Percentiles rank a stretch among this genome's conserved stretches.
phyloP scores from a whole-genome alignment of 192 early-diverging fungal genomes.

The Coemansia sp. region DNA sequence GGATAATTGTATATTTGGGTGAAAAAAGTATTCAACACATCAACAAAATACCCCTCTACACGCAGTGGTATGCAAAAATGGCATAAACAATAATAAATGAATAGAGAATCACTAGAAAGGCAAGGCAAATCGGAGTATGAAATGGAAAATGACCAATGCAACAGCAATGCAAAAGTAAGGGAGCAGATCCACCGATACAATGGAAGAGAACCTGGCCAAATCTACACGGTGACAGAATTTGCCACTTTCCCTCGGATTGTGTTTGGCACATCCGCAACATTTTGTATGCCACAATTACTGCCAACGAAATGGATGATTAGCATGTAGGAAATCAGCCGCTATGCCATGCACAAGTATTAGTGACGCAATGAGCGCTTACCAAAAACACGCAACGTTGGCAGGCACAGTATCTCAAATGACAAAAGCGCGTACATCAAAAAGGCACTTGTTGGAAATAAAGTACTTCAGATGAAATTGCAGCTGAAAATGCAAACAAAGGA shows the following conservation, averaged over 20 bases:
- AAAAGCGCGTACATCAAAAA: neutral
- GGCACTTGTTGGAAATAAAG: neutral
- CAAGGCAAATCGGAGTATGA: constrained; percentile 1
- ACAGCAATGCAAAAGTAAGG: neutral
- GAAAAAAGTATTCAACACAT: no score
- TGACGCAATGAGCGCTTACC: neutral
- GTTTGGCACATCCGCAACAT: no score
- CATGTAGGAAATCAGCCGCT: neutral
- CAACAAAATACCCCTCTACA: no score
- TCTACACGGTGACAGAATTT: no score
- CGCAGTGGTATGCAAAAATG: neutral
- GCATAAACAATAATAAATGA: neutral
- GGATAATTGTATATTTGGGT: no score
- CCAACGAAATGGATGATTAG: no score
- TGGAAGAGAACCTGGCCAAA: neutral
- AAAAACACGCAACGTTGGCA: no score
- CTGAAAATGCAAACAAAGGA: neutral
- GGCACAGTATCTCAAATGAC: no score
- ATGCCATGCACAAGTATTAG: neutral
- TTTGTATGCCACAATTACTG: no score
- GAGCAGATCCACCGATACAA: neutral
- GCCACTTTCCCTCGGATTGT: no score
- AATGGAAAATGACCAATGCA: neutral
- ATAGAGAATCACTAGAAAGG: no score
- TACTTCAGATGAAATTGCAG: neutral